Percentiles rank a stretch among this genome's conserved stretches.
Conservation (phyloP, 1,284 basidiomycete genomes). For the Cryptococcus sp. region DNA sequence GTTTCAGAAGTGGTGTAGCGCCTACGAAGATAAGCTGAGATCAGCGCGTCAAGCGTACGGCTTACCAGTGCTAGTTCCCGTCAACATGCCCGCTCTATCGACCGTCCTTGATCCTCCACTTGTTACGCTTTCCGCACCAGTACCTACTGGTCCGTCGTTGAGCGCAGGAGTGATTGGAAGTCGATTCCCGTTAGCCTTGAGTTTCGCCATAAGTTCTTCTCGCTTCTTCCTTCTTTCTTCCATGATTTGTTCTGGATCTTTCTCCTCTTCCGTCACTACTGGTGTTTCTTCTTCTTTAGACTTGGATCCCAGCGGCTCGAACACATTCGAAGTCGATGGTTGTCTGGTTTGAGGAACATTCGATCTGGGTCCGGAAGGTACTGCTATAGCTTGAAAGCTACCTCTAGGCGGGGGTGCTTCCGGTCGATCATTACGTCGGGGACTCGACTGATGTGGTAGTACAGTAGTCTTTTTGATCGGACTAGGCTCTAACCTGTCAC, state of each 20-base stretch:
- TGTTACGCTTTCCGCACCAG: slow-evolving; percentile 34
- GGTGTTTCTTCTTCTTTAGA: slow-evolving; percentile 13
- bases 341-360: slow-evolving; percentile 3
- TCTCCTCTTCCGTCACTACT: slow-evolving; percentile 51
- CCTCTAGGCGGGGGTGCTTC: neutral
- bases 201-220: slow-evolving; percentile 79
- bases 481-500: neutral
- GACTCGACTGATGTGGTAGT: too few species aligned
- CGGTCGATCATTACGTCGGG: neutral
- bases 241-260: slow-evolving; percentile 65
- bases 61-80: slow-evolving; percentile 22
- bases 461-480: too few species aligned
- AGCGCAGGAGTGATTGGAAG: slow-evolving; percentile 6
- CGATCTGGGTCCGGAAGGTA: slow-evolving; percentile 18
- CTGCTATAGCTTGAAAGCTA: slow-evolving; percentile 17
- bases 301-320: neutral
- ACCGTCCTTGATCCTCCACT: slow-evolving; percentile 29
- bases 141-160: slow-evolving; percentile 7
- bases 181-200: slow-evolving; percentile 46
- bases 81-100: slow-evolving; percentile 12
- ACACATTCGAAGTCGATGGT: slow-evolving; percentile 3
- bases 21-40: slow-evolving; percentile 10
- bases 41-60: neutral
- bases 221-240: slow-evolving; percentile 74
- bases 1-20: slow-evolving; percentile 32